These are phyloP conservation scores for Macrophomina phaseolina DNA, from an alignment of 2,329 filamentous ascomycete species.

Conservation along the genomic window DNA sequence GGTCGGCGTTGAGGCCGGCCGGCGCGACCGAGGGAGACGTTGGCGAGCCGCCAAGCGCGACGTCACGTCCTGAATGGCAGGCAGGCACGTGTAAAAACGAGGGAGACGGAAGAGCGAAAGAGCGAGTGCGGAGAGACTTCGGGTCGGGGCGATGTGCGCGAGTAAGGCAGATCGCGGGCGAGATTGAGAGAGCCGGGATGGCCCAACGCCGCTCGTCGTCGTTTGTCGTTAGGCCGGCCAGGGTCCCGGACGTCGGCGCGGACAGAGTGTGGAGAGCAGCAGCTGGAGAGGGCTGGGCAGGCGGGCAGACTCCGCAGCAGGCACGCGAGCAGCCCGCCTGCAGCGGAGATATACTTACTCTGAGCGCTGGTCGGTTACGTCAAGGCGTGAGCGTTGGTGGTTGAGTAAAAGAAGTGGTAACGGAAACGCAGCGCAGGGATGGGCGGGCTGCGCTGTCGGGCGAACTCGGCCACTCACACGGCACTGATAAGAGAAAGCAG, in stretches of 20 bases:
- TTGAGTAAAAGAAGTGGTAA: constrained; percentile 26
- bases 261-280: constrained; percentile 3
- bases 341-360: constrained; percentile 14
- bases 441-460: neutral
- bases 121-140: constrained; percentile 13
- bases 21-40: neutral
- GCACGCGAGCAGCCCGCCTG: neutral
- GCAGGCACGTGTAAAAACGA: constrained; percentile 4
- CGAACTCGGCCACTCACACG: constrained; percentile 16
- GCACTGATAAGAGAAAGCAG: constrained; percentile 21
- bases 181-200: constrained; percentile 20
- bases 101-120: neutral
- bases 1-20: neutral
- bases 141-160: constrained; percentile 11
- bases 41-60: neutral
- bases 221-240: constrained; percentile 10
- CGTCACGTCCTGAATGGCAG: neutral
- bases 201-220: neutral
- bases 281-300: neutral
- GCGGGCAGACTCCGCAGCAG: neutral
- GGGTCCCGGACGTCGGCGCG: constrained; percentile 5
- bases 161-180: constrained; percentile 21
- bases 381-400: constrained; percentile 19
- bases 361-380: neutral
- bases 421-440: constrained; percentile 11